A percentile compares a stretch with the other conserved stretches of the same genome.
Conservation (phyloP, 1,139 yeast genomes). For the Pichia kudriavzevii region DNA sequence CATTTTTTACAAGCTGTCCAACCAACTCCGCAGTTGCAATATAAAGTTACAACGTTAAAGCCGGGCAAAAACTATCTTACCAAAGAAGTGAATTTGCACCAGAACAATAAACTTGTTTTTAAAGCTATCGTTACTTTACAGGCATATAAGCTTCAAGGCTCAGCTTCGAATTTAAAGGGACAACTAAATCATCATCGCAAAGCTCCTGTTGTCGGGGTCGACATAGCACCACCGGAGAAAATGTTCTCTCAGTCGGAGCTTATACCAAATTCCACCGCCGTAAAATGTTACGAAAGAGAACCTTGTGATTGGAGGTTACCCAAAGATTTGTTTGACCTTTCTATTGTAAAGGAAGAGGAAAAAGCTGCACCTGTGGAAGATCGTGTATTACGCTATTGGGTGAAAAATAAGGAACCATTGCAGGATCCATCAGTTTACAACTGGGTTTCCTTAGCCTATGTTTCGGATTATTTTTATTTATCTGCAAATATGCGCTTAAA, state of each 20-base stretch:
- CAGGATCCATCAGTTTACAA: conserved; percentile 34
- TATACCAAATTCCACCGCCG: conserved; percentile 20
- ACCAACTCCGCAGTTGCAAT: conserved; percentile 42
- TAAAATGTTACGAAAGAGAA: conserved; percentile 29
- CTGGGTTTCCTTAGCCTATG: conserved; percentile 54
- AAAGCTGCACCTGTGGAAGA: conserved; percentile 29
- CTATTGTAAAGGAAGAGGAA: conserved; percentile 26
- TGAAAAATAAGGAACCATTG: conserved; percentile 33
- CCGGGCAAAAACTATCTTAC: conserved; percentile 60
- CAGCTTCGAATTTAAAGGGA: conserved; percentile 26
- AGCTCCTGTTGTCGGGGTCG: conserved; percentile 25
- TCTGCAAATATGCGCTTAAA: conserved; percentile 42
- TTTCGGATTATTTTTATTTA: conserved; percentile 54
- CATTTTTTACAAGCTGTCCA: conserved; percentile 48
- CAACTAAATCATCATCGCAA: conserved; percentile 25
- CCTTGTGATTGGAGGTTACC: conserved; percentile 40
- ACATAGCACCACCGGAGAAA: conserved; percentile 27
- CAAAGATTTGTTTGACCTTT: conserved; percentile 30
- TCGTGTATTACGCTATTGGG: conserved; percentile 38
- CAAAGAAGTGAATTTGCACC: conserved; percentile 50
- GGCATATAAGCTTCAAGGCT: conserved; percentile 25
- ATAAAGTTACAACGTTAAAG: conserved; percentile 47
- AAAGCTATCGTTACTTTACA: conserved; percentile 48
- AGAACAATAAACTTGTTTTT: conserved; percentile 43
- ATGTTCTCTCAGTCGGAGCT: conserved; percentile 27